These are phyloP conservation scores for Zoysia matrella DNA, from an alignment of 202 grass and related monocot genomes.

Conservation along the genomic window DNA sequence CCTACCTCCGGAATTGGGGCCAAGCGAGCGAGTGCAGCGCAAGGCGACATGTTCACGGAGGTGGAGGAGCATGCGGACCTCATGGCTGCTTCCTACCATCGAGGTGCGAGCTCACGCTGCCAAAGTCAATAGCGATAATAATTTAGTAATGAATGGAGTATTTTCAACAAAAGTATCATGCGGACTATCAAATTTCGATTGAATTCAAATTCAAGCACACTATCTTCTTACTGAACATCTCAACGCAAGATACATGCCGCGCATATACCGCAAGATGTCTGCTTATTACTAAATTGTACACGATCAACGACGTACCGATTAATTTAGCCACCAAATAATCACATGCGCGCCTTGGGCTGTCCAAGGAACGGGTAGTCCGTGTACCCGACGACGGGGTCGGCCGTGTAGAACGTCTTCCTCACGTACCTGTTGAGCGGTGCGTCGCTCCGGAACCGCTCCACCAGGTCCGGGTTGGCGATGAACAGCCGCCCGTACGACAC, in stretches of 20 bases:
- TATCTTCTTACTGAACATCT: neutral
- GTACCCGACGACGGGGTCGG: conserved; percentile 83
- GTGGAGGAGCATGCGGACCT: no score
- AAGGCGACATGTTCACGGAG: no score
- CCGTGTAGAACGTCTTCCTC: conserved; percentile 89
- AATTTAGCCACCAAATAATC: conserved; percentile 3
- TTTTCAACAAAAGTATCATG: no score
- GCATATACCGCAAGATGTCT: neutral
- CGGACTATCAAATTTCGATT: no score
- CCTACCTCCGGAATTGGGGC: no score
- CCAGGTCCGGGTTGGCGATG: conserved; percentile 90
- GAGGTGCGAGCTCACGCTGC: no score
- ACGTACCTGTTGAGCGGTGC: conserved; percentile 64
- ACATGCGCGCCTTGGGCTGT: conserved; percentile 59
- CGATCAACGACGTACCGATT: neutral
- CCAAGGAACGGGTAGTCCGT: conserved; percentile 84
- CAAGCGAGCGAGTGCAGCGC: no score
- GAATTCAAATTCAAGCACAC: neutral
- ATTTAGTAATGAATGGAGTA: no score
- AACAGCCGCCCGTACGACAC: conserved; percentile 88
- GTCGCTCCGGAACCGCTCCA: conserved; percentile 66
- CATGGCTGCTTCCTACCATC: no score
- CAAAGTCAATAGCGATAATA: no score
- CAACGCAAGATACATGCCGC: neutral
- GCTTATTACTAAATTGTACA: conserved; percentile 34